phyloP scores from a whole-genome alignment of 2,329 filamentous ascomycete genomes.

The Aspergillus thermomutatus region DNA sequence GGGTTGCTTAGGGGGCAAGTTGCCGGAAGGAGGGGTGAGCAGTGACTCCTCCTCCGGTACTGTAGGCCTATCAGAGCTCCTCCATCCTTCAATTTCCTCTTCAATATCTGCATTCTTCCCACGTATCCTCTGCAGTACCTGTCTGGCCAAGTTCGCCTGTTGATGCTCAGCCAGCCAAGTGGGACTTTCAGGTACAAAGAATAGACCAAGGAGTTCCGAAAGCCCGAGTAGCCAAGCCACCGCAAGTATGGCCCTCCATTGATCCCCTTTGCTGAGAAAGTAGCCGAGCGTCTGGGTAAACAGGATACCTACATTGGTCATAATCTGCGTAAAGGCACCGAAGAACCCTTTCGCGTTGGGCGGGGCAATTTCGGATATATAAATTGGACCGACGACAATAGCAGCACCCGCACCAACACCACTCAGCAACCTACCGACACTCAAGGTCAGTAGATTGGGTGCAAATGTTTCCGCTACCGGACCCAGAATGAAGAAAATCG shows the following conservation, averaged over 20 bases:
- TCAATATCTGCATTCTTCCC: slow-evolving; percentile 66
- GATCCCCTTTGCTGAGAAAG: slow-evolving; percentile 73
- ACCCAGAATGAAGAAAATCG: slow-evolving; percentile 71
- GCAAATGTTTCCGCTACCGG: slow-evolving; percentile 73
- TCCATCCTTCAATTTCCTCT: slow-evolving; percentile 66
- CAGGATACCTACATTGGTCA: slow-evolving; percentile 88
- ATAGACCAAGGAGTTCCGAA: slow-evolving; percentile 66
- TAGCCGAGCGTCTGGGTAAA: slow-evolving; percentile 79
- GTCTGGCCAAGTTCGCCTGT: slow-evolving; percentile 59
- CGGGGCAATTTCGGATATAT: slow-evolving; percentile 88
- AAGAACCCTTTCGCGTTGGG: slow-evolving; percentile 73
- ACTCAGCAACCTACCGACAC: slow-evolving; percentile 71
- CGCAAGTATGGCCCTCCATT: slow-evolving; percentile 82
- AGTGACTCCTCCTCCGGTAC: slow-evolving; percentile 68
- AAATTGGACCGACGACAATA: slow-evolving; percentile 90
- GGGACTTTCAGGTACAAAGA: slow-evolving; percentile 81
- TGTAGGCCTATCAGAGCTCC: slow-evolving; percentile 31
- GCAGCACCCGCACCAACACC: slow-evolving; percentile 83
- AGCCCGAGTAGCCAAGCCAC: slow-evolving; percentile 67
- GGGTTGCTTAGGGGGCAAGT: slow-evolving; percentile 63
- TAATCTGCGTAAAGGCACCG: slow-evolving; percentile 78
- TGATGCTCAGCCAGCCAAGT: slow-evolving; percentile 74
- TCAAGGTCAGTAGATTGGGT: slow-evolving; percentile 63
- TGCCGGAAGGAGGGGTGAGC: slow-evolving; percentile 55
- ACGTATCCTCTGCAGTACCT: slow-evolving; percentile 70